Base-by-base conservation (phyloP, 2,329 filamentous ascomycete genomes). In the Cryoendolithus antarcticus region DNA sequence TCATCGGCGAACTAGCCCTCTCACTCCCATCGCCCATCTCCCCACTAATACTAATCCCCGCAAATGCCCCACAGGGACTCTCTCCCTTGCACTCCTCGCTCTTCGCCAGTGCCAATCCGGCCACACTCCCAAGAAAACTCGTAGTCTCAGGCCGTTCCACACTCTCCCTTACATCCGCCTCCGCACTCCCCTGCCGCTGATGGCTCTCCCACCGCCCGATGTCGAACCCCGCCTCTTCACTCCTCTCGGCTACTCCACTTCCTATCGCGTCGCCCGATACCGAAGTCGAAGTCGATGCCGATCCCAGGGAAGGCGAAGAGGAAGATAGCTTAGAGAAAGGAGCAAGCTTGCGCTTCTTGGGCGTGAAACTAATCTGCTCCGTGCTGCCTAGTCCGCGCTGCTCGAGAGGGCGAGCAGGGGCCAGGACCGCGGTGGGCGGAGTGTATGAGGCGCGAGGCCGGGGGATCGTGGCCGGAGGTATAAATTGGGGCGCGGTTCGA, bases 291-390 rank as follows among this genome's bases (percentile, higher is more conserved):
- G 24, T 27, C 24, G 24, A 27, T 8, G 24, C 24, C 7, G 24
- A 27, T 8, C 24, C 24, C 24, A 27, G 24, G 24, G 24, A 27
- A 8, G 24, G 24, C 24, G 24, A 27, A 27, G 24, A 27, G 32
- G 35, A 41, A 29, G 41, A 32, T 8, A 27, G 24, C 24, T 27
- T 27, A 8, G 24, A 51, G 44, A 58, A 51, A 35, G 55, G 53
- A 50, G 55, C 60, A 46, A 63, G 61, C 62, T 63, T 67, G 47
- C 64, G 62, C 58, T 66, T 67, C 61, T 67, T 67, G 30, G 39
- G 34, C 34, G 39, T 41, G 34, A 27, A 41, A 27, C 24, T 27
- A 27, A 6, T 27, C 24, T 27, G 24, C 24, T 27, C 24, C 47
- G 51, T 27, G 24, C 24, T 27, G 24, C 24, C 24, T 27, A 27